Conservation (phyloP, 768 basidiomycete species). For the Lactifluus echinatus region DNA sequence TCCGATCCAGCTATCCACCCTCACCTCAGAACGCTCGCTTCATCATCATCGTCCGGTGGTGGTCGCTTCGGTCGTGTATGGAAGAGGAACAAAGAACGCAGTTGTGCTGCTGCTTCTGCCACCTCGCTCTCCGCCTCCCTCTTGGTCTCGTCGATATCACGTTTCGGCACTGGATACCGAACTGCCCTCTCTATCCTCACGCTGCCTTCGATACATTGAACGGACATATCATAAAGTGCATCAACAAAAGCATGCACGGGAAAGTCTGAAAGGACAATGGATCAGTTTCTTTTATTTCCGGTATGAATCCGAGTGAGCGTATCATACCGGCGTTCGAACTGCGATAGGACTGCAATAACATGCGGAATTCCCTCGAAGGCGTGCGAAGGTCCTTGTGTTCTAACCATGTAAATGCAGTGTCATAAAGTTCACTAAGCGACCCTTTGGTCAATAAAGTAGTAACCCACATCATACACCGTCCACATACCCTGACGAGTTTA, state of each 20-base stretch:
- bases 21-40: conserved; percentile 15
- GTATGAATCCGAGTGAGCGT: background rate
- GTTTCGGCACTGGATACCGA: conserved; percentile 16
- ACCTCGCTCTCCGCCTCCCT: conserved; percentile 12
- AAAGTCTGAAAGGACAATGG: conserved; percentile 6
- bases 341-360: conserved; percentile 12
- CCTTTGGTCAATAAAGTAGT: background rate
- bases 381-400: conserved; percentile 13
- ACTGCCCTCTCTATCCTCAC: conserved; percentile 12
- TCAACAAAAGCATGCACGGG: conserved; percentile 13
- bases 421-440: conserved; percentile 7
- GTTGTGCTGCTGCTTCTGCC: conserved; percentile 6
- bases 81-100: conserved; percentile 14
- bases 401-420: conserved; percentile 14
- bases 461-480: background rate
- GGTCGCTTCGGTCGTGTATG: conserved; percentile 17
- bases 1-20: background rate
- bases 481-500: conserved; percentile 13
- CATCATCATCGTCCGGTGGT: conserved; percentile 18
- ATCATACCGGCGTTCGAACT: conserved; percentile 8
- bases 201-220: conserved; percentile 8
- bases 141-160: conserved; percentile 12
- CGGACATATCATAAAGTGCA: conserved; percentile 13
- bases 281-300: background rate
- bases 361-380: conserved; percentile 5